Evolutionary conservation across 2,329 filamentous ascomycete genomes (phyloP), one percentile per base, ranked within the genome.

Genomic region (Phaeomoniella chlamydospora): DNA sequence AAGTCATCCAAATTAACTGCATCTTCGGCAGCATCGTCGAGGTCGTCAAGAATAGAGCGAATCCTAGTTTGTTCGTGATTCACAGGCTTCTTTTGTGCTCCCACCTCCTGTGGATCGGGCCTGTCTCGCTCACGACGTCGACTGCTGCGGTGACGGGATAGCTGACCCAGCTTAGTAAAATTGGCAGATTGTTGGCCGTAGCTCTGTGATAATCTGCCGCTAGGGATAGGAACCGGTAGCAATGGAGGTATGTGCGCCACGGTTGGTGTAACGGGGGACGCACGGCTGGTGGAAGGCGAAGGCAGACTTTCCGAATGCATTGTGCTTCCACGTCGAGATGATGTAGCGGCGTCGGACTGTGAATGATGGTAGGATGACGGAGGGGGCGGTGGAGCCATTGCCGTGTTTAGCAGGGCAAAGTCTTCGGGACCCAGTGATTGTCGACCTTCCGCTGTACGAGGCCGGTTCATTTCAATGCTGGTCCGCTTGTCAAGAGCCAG

Each of bases 11-110:
- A 58, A 18, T 61, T 57, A 40, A 77, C 72, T 17, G 75, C 47
- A 35, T 75, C 72, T 64, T 74, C 72, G 31, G 59, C 64, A 42
- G 68, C 66, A 18, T 65, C 64, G 3, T 63, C 59, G 2, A 58
- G 55, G 15, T 58, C 50, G 35, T 58, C 58, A 31, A 62, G 49
- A 34, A 59, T 55, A 42, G 58, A 62, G 41, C 59, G 54, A 1
- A 59, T 62, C 18, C 57, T 53, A 33, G 57, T 53, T 26, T 57
- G 49, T 12, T 58, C 55, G 41, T 62, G 58, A 30, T 51, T 49
- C 38, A 48, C 18, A 29, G 41, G 13, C 26, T 26, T 34, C 19
- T 14, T 29, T 15, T 31, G 14, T 12, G 16, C 33, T 6, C 14
- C 22, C 12, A 15, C 31, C 16, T 22, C 15, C 15, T 30, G 32